Conservation (phyloP, 208 protist species). For the Crithidia brevicula region DNA sequence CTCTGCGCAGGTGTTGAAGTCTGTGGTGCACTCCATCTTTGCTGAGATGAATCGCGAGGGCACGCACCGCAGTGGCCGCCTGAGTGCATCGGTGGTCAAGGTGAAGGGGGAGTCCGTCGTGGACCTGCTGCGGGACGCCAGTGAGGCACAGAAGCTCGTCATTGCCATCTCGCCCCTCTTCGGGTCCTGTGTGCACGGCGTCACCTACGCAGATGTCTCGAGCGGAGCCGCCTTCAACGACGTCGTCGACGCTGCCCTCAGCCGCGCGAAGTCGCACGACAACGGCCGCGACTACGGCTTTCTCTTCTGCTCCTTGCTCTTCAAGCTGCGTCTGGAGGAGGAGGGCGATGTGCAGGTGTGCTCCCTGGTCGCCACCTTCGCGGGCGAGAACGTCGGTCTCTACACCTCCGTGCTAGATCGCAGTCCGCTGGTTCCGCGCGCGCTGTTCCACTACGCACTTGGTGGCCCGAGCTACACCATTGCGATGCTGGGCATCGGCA, state of each 20-base stretch:
- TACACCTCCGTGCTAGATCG: conserved; percentile 72
- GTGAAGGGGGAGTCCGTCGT: conserved; percentile 67
- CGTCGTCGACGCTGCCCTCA: conserved; percentile 52
- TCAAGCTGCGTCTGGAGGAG: conserved; percentile 63
- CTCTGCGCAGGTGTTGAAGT: conserved; percentile 59
- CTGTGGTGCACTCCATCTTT: conserved; percentile 62
- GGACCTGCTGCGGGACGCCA: conserved; percentile 51
- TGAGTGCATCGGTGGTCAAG: conserved; percentile 71
- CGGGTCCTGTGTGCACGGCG: conserved; percentile 78
- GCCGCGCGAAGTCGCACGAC: conserved; percentile 29
- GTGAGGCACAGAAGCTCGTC: conserved; percentile 62
- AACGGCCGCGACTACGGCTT: conserved; percentile 62
- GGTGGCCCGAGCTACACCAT: conserved; percentile 86
- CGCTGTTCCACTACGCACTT: conserved; percentile 83
- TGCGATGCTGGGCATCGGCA: conserved; percentile 72
- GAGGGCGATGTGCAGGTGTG: conserved; percentile 76
- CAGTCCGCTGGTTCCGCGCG: conserved; percentile 67
- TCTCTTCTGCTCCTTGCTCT: conserved; percentile 68
- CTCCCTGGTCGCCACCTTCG: conserved; percentile 70
- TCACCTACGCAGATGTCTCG: conserved; percentile 43
- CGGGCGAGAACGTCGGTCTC: conserved; percentile 70
- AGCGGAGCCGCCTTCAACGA: conserved; percentile 45
- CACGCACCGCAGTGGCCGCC: conserved; percentile 30
- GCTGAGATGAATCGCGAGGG: conserved; percentile 34
- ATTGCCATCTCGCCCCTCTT: conserved; percentile 85